These are phyloP conservation scores for Fraxinus sp. DNA, from an alignment of 305 asterid species.

Conservation along the genomic window DNA sequence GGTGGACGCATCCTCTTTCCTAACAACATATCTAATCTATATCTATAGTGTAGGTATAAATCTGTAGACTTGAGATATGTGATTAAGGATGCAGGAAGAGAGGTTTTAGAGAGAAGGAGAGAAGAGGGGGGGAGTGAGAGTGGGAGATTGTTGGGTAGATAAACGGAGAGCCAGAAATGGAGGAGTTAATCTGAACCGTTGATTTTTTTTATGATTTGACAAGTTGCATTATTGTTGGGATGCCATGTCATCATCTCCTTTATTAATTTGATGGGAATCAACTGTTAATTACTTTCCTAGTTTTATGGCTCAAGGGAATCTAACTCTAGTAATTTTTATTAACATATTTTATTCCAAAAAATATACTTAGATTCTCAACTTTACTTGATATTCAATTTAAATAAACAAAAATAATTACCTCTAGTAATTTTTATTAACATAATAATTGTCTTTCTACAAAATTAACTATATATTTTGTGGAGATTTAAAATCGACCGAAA, in stretches of 20 bases:
- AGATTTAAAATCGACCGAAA: no score
- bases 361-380: no score
- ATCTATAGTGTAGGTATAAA: background rate
- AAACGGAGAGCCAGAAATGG: conserved; percentile 54
- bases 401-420: no score
- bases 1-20: conserved; percentile 82
- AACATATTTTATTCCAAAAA: background rate
- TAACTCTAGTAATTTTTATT: background rate
- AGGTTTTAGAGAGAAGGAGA: conserved; percentile 19
- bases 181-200: conserved; percentile 63
- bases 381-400: no score
- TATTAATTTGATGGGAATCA: conserved; percentile 25
- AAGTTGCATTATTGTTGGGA: conserved; percentile 48
- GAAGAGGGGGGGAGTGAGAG: conserved; percentile 25
- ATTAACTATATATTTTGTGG: no score
- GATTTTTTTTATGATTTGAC: conserved; percentile 28
- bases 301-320: background rate
- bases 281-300: background rate
- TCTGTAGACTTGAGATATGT: background rate
- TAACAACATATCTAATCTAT: conserved; percentile 39
- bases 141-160: conserved; percentile 50
- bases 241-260: conserved; percentile 35
- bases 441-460: no score
- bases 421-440: no score
- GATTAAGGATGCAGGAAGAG: conserved; percentile 3